Base-by-base conservation (phyloP, 805 yeast genomes). In the Candida adriatica region DNA sequence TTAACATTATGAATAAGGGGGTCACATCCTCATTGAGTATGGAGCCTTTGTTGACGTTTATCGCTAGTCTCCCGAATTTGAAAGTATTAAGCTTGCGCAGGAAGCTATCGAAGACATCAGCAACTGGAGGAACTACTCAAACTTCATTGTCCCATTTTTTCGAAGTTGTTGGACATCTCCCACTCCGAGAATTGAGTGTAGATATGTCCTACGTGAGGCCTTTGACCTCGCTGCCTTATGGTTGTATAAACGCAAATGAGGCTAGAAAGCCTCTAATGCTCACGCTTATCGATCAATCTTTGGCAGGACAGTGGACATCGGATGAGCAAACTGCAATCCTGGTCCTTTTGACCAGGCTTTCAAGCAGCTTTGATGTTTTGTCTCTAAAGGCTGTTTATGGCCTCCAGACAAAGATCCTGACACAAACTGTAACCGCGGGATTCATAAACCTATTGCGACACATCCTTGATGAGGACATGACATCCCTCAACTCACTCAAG, bases 341-440 rank as follows among this genome's bases (percentile, higher is more conserved):
- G 16, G 10, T 10, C 18, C 14, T 22, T 14, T n/a, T 31, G 10
- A 20, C 6, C 11, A 17, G 8, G 28, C 41, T 24, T 14, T 42
- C 24, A 5, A 27, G 6, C 8, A 8, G 6, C 5, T 39, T 6
- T 25, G 38, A 16, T 3, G 21, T 21, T 6, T 16, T 6, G 1
- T 27, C 43, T 0, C n/a, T 48, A 15, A 41, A 39, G 22, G 19
- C 41, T 5, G 33, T 38, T 0, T 48, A 40, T 35, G 53, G 53
- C 5, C 16, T 44, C 5, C 49, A 44, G 13, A 46, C 45, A 1
- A 48, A 46, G 22, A 18, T 43, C 3, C 33, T 35, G 2, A 32
- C 38, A 18, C 29, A 32, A 21, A 30, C 28, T 5, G 16, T 35
- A 9, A 30, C 32, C 7, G 22, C 33, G 3, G 26, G 43, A 5